phyloP scores from a whole-genome alignment of 108 stramenopile species.

The Cyclostephanos invisitatus region DNA sequence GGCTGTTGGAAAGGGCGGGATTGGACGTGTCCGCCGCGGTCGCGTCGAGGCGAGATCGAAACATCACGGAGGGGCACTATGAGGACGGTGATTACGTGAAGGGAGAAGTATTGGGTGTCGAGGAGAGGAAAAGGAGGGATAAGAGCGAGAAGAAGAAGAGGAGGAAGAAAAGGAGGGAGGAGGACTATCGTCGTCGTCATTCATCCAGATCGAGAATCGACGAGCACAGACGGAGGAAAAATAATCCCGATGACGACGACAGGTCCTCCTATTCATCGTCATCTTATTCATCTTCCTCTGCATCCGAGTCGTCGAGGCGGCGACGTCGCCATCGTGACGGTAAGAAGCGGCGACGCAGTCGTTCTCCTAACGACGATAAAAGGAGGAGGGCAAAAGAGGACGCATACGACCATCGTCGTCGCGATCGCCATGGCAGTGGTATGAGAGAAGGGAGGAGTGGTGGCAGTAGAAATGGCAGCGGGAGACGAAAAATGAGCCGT shows the following conservation, averaged over 20 bases:
- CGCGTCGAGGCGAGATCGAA: constrained; percentile 7
- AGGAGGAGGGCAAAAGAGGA: constrained; percentile 10
- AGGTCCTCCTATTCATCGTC: not conserved
- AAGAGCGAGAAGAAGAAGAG: constrained; percentile 11
- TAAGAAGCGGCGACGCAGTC: constrained; percentile 5
- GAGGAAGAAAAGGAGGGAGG: not conserved
- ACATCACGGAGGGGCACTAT: not conserved
- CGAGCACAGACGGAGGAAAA: not conserved
- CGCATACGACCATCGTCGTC: constrained; percentile 18
- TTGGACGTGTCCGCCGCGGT: constrained; percentile 24
- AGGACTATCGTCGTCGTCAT: constrained; percentile 13
- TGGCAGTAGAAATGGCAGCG: constrained; percentile 14
- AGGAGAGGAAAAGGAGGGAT: constrained; percentile 18
- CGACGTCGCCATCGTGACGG: constrained; percentile 15
- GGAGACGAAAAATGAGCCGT: not conserved
- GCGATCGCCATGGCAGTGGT: constrained; percentile 6
- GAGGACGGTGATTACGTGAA: not conserved
- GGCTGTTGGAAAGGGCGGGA: constrained; percentile 65
- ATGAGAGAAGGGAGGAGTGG: constrained; percentile 14
- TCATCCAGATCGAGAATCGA: not conserved
- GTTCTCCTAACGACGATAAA: not conserved
- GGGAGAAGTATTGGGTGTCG: constrained; percentile 5
- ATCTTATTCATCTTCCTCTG: constrained; percentile 7
- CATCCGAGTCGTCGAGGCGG: constrained; percentile 2
- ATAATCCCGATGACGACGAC: constrained; percentile 7